Percentiles rank a stretch among this genome's conserved stretches.
Evolutionary conservation across 768 basidiomycete genomes (phyloP).

Genomic region (Pleurotus eryngii): DNA sequence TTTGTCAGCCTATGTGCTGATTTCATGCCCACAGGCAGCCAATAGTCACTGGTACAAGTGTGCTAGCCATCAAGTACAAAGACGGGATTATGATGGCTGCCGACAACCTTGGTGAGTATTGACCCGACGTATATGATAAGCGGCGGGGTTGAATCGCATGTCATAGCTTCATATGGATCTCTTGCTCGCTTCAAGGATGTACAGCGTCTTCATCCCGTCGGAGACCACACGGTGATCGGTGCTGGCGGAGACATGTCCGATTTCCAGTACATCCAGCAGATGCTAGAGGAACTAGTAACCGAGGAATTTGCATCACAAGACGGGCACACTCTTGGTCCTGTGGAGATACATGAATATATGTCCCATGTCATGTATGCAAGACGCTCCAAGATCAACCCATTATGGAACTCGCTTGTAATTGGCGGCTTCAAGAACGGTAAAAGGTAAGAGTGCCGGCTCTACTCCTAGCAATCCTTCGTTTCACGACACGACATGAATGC

Average conservation of each 20-base stretch:
- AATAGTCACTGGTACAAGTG: slow-evolving; percentile 95
- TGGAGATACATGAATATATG: slow-evolving; percentile 91
- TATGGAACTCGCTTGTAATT: slow-evolving; percentile 94
- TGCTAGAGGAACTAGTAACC: slow-evolving; percentile 74
- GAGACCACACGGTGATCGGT: slow-evolving; percentile 81
- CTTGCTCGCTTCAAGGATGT: slow-evolving; percentile 96
- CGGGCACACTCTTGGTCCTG: slow-evolving; percentile 78
- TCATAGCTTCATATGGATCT: slow-evolving; percentile 91
- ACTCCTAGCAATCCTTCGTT: neutral
- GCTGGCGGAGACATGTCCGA: slow-evolving; percentile 97
- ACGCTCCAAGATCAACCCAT: slow-evolving; percentile 84
- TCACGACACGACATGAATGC: neutral
- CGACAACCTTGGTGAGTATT: slow-evolving; percentile 82
- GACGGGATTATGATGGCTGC: slow-evolving; percentile 98
- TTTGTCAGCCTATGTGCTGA: neutral
- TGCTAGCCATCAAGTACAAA: slow-evolving; percentile 91
- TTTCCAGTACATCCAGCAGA: slow-evolving; percentile 86
- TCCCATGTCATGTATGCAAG: slow-evolving; percentile 87
- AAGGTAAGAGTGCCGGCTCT: slow-evolving; percentile 41
- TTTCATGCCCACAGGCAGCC: slow-evolving; percentile 61
- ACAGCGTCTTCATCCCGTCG: slow-evolving; percentile 82
- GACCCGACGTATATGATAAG: neutral
- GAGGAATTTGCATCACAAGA: slow-evolving; percentile 83
- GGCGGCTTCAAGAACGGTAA: slow-evolving; percentile 87
- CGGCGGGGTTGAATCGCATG: neutral